Evolutionary conservation across 2,329 filamentous ascomycete species (phyloP).

Genomic region (Penicillium sp.): DNA sequence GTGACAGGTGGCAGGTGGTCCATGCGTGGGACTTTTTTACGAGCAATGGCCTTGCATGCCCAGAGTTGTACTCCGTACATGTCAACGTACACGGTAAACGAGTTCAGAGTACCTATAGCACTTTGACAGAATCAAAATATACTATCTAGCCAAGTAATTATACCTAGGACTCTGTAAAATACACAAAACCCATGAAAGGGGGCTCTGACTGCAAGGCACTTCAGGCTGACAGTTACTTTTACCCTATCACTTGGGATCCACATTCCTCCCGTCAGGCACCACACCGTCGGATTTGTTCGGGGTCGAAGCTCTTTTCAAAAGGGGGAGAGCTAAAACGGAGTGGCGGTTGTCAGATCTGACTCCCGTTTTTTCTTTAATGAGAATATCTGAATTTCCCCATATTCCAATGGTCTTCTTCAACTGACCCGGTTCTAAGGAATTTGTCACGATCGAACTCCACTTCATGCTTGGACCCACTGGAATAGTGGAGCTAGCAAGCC

Average conservation of each 20-base stretch:
- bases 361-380: not conserved
- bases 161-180: no score
- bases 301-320: not conserved
- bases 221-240: not conserved
- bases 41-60: no score
- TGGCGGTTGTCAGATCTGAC: slow-evolving; percentile 9
- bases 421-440: slow-evolving; percentile 11
- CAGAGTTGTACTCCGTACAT: no score
- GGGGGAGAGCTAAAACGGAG: slow-evolving; percentile 10
- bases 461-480: slow-evolving; percentile 3
- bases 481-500: slow-evolving; percentile 1
- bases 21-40: slow-evolving; percentile 6
- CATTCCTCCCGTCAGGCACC: slow-evolving; percentile 14
- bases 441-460: slow-evolving; percentile 25
- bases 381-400: slow-evolving; percentile 1
- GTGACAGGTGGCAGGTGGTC: slow-evolving; percentile 28
- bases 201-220: not conserved
- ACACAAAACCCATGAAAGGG: no score
- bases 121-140: not conserved
- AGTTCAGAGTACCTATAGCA: not conserved
- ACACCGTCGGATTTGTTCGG: slow-evolving; percentile 19
- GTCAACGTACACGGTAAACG: no score
- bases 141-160: no score
- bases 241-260: slow-evolving; percentile 5
- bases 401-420: slow-evolving; percentile 13